A percentile compares a stretch with the other conserved stretches of the same genome.
Conservation (phyloP, 1,139 yeast genomes). For the Protomyces pachydermus region DNA sequence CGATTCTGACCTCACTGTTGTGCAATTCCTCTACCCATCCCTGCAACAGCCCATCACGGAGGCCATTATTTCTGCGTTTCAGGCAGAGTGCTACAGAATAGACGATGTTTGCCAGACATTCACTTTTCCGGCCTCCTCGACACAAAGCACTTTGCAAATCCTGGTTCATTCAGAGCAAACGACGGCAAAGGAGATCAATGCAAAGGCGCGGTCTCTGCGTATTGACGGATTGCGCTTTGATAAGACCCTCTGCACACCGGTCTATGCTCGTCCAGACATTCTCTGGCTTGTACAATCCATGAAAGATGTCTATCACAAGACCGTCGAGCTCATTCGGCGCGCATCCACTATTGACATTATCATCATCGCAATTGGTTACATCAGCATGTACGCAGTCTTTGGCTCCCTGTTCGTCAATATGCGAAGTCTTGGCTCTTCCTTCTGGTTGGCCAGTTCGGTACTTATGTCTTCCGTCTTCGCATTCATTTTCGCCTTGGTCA, state of each 20-base stretch:
- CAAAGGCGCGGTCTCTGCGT: constrained; percentile 2
- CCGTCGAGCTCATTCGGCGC: constrained; percentile 39
- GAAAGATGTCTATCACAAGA: constrained; percentile 25
- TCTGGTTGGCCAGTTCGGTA: constrained; percentile 85
- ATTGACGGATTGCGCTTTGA: constrained; percentile 10
- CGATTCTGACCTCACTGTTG: constrained; percentile 18
- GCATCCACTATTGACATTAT: constrained; percentile 87
- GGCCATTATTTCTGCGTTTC: constrained; percentile 2
- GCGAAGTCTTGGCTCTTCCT: constrained; percentile 74
- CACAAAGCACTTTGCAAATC: constrained; percentile 14
- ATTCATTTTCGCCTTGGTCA: constrained; percentile 72
- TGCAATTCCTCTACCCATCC: constrained; percentile 18
- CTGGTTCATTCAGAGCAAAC: neutral
- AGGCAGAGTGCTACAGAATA: constrained; percentile 1
- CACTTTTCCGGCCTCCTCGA: constrained; percentile 16
- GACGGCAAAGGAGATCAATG: neutral
- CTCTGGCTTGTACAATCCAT: constrained; percentile 22
- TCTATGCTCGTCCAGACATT: constrained; percentile 13
- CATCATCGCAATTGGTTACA: constrained; percentile 73
- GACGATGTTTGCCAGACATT: constrained; percentile 9
- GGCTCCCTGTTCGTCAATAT: constrained; percentile 72
- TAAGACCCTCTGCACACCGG: constrained; percentile 13
- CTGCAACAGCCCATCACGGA: neutral
- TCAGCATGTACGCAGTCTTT: constrained; percentile 86
- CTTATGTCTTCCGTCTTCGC: constrained; percentile 79